Conservation (phyloP, 1,139 yeast species). For the Blastobotrys raffinosifermentans region DNA sequence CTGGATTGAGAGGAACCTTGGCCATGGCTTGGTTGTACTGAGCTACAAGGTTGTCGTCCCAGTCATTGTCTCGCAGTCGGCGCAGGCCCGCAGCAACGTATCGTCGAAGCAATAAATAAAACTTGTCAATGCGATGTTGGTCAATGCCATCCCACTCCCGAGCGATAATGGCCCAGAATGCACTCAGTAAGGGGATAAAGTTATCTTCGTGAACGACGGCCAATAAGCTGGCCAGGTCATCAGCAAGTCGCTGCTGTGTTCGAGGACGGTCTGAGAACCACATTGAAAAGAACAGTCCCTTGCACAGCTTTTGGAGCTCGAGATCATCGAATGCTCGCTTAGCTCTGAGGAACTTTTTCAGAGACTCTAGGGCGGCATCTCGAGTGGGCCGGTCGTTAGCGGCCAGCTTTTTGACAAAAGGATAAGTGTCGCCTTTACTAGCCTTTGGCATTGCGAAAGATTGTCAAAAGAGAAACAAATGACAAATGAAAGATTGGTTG, state of each 20-base stretch:
- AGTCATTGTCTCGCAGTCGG: slow-evolving; percentile 47
- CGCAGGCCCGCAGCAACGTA: slow-evolving; percentile 61
- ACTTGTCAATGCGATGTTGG: slow-evolving; percentile 75
- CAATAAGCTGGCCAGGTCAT: slow-evolving; percentile 59
- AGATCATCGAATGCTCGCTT: slow-evolving; percentile 38
- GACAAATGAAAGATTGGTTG: too few species aligned
- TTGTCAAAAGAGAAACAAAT: too few species aligned
- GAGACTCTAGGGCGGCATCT: slow-evolving; percentile 66
- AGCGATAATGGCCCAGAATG: slow-evolving; percentile 77
- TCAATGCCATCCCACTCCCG: slow-evolving; percentile 85
- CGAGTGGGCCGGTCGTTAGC: slow-evolving; percentile 71
- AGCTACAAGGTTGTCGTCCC: slow-evolving; percentile 49
- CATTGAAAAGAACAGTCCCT: slow-evolving; percentile 83
- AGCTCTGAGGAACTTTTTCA: slow-evolving; percentile 51
- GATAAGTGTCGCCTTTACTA: slow-evolving; percentile 27
- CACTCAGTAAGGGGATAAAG: slow-evolving; percentile 51
- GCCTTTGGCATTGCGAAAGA: slow-evolving; percentile 3
- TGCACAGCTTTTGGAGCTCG: slow-evolving; percentile 85
- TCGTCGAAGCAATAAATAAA: slow-evolving; percentile 71
- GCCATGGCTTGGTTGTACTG: slow-evolving; percentile 42
- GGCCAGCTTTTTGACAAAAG: slow-evolving; percentile 75
- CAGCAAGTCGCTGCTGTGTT: slow-evolving; percentile 83
- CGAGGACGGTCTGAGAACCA: slow-evolving; percentile 94
- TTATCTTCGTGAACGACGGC: slow-evolving; percentile 38
- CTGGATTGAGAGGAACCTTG: slow-evolving; percentile 31